Percentiles rank a stretch among this genome's conserved stretches.
Evolutionary conservation across 257 asterid species (phyloP).

Genomic region (Solanum arcanum): DNA sequence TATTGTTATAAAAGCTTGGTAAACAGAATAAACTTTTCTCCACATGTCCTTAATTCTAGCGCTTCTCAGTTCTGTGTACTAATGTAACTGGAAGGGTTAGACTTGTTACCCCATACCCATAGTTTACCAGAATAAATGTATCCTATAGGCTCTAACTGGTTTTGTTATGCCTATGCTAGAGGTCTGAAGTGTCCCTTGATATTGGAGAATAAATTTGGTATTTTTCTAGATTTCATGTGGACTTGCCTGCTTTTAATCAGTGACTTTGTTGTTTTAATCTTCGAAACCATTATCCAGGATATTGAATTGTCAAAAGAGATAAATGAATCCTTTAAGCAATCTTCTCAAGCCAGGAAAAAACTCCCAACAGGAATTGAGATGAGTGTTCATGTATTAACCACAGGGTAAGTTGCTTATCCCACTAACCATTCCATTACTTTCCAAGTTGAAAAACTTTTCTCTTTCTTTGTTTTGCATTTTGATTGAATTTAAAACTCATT

Average conservation of each 20-base stretch:
- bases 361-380: constrained; percentile 97
- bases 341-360: constrained; percentile 96
- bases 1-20: neutral
- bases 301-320: constrained; percentile 92
- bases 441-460: neutral
- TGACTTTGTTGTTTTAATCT: neutral
- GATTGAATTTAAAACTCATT: neutral
- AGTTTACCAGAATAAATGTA: neutral
- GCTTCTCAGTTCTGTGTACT: neutral
- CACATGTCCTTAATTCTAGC: neutral
- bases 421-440: neutral
- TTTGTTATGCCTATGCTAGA: neutral
- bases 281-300: constrained; percentile 41
- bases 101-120: neutral
- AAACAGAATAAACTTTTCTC: neutral
- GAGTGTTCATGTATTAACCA: constrained; percentile 97
- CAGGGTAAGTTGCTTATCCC: constrained; percentile 44
- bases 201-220: neutral
- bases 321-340: constrained; percentile 95
- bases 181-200: neutral
- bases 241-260: neutral
- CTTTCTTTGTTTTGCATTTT: neutral
- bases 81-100: neutral
- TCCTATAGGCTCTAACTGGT: neutral
- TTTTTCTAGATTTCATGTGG: neutral